A percentile compares a stretch with the other conserved stretches of the same genome.
phyloP scores from a whole-genome alignment of 371 early-diverging fungal genomes.

The Haplosporangium sp. region DNA sequence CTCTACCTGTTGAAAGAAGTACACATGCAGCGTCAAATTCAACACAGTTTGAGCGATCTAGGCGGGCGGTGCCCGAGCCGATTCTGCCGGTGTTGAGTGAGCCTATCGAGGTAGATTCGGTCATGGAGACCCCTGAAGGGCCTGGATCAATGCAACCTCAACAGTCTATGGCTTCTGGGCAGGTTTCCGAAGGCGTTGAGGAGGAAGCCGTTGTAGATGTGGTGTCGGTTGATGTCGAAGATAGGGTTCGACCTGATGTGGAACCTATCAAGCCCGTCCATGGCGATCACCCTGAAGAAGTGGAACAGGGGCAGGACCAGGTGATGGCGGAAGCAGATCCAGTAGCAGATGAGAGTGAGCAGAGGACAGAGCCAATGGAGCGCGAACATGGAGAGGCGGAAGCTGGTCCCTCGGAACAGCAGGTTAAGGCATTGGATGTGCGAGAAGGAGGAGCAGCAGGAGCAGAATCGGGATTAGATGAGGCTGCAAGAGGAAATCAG shows the following conservation, averaged over 20 bases:
- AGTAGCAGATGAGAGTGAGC: background rate
- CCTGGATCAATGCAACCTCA: no score
- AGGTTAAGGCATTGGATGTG: background rate
- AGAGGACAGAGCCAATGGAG: background rate
- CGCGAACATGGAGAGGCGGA: background rate
- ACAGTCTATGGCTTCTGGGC: no score
- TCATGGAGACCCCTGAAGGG: background rate
- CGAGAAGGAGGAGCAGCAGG: background rate
- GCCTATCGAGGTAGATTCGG: slow-evolving; percentile 6
- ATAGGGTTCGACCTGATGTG: no score
- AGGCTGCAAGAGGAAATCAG: background rate
- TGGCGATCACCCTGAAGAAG: background rate
- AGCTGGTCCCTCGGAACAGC: background rate
- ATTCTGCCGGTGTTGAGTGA: background rate
- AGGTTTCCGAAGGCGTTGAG: background rate
- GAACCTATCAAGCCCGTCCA: no score
- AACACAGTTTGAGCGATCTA: background rate
- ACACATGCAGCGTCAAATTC: background rate
- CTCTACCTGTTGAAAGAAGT: background rate
- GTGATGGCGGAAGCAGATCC: background rate
- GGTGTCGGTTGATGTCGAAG: slow-evolving; percentile 9
- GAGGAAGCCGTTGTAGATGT: slow-evolving; percentile 9
- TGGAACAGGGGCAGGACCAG: background rate
- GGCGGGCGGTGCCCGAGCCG: no score
- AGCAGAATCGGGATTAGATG: no score